Evolutionary conservation across 2,329 filamentous ascomycete species (phyloP).

Genomic region (Xenosphaeropsis pyriputrescens): DNA sequence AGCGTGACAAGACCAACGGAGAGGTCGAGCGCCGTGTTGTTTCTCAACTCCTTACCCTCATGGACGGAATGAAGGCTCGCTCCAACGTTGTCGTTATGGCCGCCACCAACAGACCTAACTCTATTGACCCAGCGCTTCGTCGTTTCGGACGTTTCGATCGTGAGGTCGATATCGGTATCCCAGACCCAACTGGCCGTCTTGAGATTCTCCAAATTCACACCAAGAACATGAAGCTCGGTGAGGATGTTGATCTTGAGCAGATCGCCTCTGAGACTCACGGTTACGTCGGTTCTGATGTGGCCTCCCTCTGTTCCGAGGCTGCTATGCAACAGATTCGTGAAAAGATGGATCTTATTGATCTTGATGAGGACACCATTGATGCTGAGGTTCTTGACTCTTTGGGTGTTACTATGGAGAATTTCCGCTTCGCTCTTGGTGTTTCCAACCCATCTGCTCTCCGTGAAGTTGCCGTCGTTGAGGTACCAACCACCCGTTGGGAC

Average conservation of each 20-base stretch:
- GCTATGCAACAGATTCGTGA: constrained; percentile 99
- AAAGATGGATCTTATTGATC: constrained; percentile 99
- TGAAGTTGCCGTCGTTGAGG: constrained; percentile 97
- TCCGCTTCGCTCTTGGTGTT: constrained; percentile 94
- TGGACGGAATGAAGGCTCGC: constrained; percentile 99
- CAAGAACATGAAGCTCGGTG: constrained; percentile 99
- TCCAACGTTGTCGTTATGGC: constrained; percentile 99
- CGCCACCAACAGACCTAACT: constrained; percentile 96
- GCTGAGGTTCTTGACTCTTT: constrained; percentile 96
- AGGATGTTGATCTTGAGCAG: constrained; percentile 92
- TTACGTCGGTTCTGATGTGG: constrained; percentile 97
- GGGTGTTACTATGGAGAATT: constrained; percentile 99
- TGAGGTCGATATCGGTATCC: constrained; percentile 96
- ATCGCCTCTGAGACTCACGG: constrained; percentile 97
- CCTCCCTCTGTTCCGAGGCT: constrained; percentile 94
- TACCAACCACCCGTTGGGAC: constrained; percentile 98
- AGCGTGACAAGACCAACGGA: constrained; percentile 99
- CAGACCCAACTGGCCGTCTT: constrained; percentile 92
- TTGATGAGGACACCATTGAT: constrained; percentile 98
- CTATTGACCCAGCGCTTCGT: constrained; percentile 91
- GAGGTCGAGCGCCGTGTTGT: constrained; percentile 98
- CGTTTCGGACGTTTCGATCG: constrained; percentile 98
- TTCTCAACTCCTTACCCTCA: constrained; percentile 88
- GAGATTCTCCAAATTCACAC: constrained; percentile 99
- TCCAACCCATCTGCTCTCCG: constrained; percentile 98